Conservation (phyloP, 768 basidiomycete species). For the Hortiboletus flavorubellus region DNA sequence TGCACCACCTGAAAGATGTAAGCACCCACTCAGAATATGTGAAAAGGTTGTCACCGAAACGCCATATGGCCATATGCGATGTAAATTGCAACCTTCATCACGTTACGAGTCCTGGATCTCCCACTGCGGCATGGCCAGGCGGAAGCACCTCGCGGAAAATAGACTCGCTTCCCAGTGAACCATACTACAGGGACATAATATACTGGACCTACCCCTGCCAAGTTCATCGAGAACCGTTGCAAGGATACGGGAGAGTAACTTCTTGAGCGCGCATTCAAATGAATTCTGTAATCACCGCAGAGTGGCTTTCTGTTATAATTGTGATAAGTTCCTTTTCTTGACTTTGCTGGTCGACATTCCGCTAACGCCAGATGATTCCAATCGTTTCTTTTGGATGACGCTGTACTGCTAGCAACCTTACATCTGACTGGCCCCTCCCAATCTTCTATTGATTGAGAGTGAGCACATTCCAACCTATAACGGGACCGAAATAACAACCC, state of each 20-base stretch:
- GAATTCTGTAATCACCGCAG: background rate
- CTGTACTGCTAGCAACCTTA: background rate
- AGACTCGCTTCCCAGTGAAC: no score
- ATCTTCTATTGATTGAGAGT: background rate
- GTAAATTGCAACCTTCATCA: background rate
- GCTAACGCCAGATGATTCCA: background rate
- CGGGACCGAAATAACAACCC: background rate
- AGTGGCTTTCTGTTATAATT: background rate
- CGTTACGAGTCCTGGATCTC: background rate
- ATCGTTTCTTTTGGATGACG: background rate
- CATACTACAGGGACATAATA: background rate
- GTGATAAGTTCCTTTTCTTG: no score
- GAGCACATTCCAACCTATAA: constrained; percentile 2
- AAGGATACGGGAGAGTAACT: background rate
- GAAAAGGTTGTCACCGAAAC: background rate
- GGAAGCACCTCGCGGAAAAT: background rate
- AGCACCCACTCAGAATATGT: background rate
- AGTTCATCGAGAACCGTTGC: background rate
- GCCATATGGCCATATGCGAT: background rate
- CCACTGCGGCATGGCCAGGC: no score
- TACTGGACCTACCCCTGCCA: background rate
- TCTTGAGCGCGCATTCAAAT: background rate
- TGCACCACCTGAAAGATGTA: background rate
- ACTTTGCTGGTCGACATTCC: no score
- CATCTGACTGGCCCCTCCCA: no score